These are phyloP conservation scores for Sporothrix pseudoabietina DNA, from an alignment of 2,329 filamentous ascomycete genomes.

Conservation along the genomic window DNA sequence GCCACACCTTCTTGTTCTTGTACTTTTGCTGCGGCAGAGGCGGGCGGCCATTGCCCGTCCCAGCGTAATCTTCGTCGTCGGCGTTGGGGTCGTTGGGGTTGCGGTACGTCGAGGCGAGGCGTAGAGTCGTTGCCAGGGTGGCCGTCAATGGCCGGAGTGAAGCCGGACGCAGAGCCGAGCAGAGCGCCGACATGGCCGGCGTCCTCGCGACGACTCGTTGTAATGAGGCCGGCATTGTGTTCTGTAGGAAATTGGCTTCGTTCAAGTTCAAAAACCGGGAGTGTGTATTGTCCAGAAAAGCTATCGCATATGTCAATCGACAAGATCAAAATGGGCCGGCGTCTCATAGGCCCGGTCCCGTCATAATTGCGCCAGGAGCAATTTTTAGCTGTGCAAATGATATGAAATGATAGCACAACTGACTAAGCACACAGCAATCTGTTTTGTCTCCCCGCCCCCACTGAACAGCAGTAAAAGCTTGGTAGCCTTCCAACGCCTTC, in stretches of 20 bases:
- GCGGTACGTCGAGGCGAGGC: neutral
- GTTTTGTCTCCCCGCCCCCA: neutral
- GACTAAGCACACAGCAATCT: neutral
- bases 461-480: neutral
- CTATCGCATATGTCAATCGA: neutral
- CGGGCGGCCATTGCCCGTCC: neutral
- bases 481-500: neutral
- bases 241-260: neutral
- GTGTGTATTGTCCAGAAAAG: neutral
- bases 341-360: neutral
- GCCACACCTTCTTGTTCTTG: slow-evolving; percentile 73
- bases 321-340: neutral
- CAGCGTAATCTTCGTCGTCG: neutral
- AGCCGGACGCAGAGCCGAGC: neutral
- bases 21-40: slow-evolving; percentile 41
- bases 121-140: neutral
- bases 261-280: neutral
- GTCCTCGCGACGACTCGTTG: neutral
- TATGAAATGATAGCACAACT: accelerated
- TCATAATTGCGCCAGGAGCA: neutral
- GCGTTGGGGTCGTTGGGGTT: slow-evolving; percentile 11
- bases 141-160: neutral
- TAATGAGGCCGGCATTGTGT: neutral
- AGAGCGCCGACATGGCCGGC: neutral
- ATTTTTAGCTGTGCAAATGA: neutral